Evolutionary conservation across 805 yeast species (phyloP).

Genomic region (Kazachstania viticola): DNA sequence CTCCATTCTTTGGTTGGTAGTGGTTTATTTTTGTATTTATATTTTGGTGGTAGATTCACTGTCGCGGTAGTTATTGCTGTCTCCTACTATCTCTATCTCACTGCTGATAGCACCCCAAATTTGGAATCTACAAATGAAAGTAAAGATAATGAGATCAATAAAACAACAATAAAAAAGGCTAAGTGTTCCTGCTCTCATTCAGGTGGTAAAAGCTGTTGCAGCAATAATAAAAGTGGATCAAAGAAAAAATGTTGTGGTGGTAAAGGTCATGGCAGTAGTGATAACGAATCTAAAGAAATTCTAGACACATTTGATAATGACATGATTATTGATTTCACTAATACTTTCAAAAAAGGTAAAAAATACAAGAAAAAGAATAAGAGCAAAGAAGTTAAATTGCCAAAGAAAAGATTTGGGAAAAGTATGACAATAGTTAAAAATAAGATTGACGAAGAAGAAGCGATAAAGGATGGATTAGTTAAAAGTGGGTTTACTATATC

Average conservation of each 20-base stretch:
- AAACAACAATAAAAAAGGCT: not conserved
- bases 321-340: slow-evolving; percentile 31
- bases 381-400: slow-evolving; percentile 1
- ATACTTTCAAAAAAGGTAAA: slow-evolving; percentile 16
- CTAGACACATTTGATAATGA: slow-evolving; percentile 12
- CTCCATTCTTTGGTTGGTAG: too few species aligned
- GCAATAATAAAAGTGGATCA: slow-evolving; percentile 8
- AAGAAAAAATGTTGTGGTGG: slow-evolving; percentile 26
- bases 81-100: slow-evolving; percentile 16
- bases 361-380: not conserved
- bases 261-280: slow-evolving; percentile 15
- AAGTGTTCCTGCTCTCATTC: slow-evolving; percentile 2
- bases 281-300: slow-evolving; percentile 6
- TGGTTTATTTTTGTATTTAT: slow-evolving; percentile 8
- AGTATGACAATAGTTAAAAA: slow-evolving; percentile 3
- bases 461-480: slow-evolving; percentile 22
- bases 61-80: slow-evolving; percentile 22
- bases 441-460: not conserved
- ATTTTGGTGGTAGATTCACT: slow-evolving; percentile 30
- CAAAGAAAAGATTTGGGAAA: slow-evolving; percentile 2
- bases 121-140: too few species aligned
- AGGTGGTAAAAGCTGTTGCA: slow-evolving; percentile 5
- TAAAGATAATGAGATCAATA: not conserved
- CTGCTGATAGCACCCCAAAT: slow-evolving; percentile 4
- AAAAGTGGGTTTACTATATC: slow-evolving; percentile 31